Conservation (phyloP, 78 protist genomes). For the Dictyostelium capitatum region DNA sequence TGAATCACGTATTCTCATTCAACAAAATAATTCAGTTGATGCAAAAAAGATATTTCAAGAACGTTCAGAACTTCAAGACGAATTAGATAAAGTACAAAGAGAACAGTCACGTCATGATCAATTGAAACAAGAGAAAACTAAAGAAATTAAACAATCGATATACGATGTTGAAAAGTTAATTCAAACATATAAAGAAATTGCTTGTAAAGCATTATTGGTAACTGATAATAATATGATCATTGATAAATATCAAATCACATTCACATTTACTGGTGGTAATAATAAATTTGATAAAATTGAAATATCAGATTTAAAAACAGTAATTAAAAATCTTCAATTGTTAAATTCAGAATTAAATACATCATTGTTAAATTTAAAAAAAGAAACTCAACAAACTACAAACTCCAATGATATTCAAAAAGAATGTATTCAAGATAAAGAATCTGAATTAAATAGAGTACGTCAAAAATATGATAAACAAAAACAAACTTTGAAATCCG, state of each 20-base stretch:
- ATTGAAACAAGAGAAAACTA: not conserved
- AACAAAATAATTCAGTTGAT: constrained; percentile 59
- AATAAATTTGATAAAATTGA: not conserved
- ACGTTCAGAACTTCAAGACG: constrained; percentile 31
- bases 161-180: constrained; percentile 1
- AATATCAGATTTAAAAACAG: constrained; percentile 9
- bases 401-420: not conserved
- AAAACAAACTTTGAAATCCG: not conserved
- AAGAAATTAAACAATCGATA: not conserved
- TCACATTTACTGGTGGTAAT: not conserved
- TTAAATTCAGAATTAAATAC: not conserved
- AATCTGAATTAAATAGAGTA: not conserved
- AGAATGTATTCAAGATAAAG: not conserved
- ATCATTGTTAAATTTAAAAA: not conserved
- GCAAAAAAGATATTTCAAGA: constrained; percentile 38
- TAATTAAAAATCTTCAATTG: not conserved
- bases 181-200: constrained; percentile 13
- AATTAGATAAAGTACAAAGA: constrained; percentile 1
- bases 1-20: constrained; percentile 25
- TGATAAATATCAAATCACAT: not conserved
- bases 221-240: not conserved
- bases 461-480: not conserved
- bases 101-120: constrained; percentile 22
- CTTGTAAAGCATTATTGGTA: not conserved
- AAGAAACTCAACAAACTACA: not conserved